Evolutionary conservation across 2,329 filamentous ascomycete species (phyloP).

Genomic region (Penicillium glabrum): DNA sequence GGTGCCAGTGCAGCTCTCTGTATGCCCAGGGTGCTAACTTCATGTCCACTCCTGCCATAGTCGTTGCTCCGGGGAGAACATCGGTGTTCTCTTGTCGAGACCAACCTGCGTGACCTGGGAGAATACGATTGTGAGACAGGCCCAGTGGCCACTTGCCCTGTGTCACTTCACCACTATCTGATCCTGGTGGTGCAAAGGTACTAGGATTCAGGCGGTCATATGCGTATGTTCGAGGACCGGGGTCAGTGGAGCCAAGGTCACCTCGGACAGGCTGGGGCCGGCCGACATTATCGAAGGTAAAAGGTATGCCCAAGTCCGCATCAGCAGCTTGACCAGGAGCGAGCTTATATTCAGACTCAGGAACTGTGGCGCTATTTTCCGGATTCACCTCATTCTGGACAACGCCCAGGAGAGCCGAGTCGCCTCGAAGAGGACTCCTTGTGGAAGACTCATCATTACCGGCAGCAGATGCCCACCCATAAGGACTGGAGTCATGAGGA

Average conservation of each 20-base stretch:
- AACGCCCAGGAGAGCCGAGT: background rate
- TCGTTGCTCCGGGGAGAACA: constrained; percentile 1
- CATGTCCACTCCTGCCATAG: constrained; percentile 6
- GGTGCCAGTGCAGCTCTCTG: constrained; percentile 6
- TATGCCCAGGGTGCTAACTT: constrained; percentile 4
- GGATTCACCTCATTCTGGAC: background rate
- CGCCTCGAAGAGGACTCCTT: background rate
- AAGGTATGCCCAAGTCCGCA: constrained; percentile 2
- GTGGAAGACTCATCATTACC: constrained; percentile 1
- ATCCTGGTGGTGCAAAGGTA: constrained; percentile 4
- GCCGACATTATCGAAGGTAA: background rate
- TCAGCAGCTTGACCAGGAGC: background rate
- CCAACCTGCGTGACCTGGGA: constrained; percentile 4
- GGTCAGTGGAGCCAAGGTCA: constrained; percentile 3
- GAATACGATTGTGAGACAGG: constrained; percentile 6
- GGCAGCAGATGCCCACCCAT: background rate
- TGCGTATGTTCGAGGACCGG: constrained; percentile 2
- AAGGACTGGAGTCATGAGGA: background rate
- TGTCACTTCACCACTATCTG: constrained; percentile 1
- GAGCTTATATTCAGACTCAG: background rate
- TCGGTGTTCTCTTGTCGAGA: constrained; percentile 4
- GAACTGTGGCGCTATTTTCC: background rate
- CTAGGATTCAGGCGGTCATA: constrained; percentile 6
- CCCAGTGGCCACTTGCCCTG: constrained; percentile 7
- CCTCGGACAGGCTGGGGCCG: constrained; percentile 6